Evolutionary conservation across 1,284 basidiomycete genomes (phyloP).

Genomic region (Bjerkandera adusta): DNA sequence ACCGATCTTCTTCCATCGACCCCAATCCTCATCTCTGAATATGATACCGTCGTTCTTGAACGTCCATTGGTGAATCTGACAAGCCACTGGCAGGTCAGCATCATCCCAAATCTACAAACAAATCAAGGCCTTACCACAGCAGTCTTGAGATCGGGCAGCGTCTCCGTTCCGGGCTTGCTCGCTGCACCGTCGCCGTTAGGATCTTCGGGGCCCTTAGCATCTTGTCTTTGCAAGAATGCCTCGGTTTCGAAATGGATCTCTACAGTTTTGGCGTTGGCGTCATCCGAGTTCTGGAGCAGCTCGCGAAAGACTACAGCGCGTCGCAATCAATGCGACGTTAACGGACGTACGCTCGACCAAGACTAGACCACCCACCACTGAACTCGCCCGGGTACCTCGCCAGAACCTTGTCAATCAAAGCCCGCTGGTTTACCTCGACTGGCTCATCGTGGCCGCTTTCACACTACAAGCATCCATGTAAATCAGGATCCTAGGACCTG

Average conservation of each 20-base stretch:
- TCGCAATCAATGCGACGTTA: too few species aligned
- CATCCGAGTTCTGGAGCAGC: conserved; percentile 93
- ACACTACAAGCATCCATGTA: conserved; percentile 45
- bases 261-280: conserved; percentile 79
- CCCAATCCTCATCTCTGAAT: conserved; percentile 88
- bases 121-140: conserved; percentile 34
- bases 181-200: background rate
- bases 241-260: conserved; percentile 83
- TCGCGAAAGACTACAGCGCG: conserved; percentile 77
- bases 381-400: conserved; percentile 95
- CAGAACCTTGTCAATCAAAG: conserved; percentile 90
- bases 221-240: conserved; percentile 41
- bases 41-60: conserved; percentile 88
- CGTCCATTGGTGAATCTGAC: conserved; percentile 67
- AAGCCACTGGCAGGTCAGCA: too few species aligned
- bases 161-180: conserved; percentile 5
- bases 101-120: background rate
- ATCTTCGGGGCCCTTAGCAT: conserved; percentile 13
- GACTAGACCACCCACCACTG: conserved; percentile 48
- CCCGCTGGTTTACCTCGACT: conserved; percentile 94
- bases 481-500: too few species aligned
- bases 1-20: conserved; percentile 85
- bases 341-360: background rate
- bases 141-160: conserved; percentile 64
- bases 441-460: conserved; percentile 74